Evolutionary conservation across 352 stramenopile species (phyloP).

Genomic region (Globisporangium acanthophoron): DNA sequence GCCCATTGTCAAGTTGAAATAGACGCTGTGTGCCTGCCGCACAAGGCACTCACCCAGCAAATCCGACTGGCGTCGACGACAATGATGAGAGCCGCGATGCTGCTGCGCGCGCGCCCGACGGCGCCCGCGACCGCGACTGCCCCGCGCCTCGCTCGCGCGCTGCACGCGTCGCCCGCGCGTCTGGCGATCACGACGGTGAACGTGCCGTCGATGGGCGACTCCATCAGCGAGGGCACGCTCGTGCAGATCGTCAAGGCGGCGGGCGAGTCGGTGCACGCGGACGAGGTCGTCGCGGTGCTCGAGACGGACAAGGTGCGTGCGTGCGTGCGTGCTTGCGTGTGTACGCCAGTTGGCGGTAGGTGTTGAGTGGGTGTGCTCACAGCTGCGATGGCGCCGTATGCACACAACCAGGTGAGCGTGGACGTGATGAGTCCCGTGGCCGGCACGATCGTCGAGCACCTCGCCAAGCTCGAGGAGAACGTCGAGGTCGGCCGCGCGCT

Average conservation of each 20-base stretch:
- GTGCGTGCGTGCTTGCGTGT: too few species aligned
- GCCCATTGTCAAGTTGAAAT: too few species aligned
- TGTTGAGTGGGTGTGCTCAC: not conserved
- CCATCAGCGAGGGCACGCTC: constrained; percentile 97
- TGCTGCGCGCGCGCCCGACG: not conserved
- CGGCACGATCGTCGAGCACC: constrained; percentile 91
- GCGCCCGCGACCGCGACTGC: too few species aligned
- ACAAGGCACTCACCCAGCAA: too few species aligned
- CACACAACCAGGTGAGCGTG: constrained; percentile 61
- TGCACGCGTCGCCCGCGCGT: constrained; percentile 38
- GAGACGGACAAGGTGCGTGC: constrained; percentile 97
- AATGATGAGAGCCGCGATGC: not conserved
- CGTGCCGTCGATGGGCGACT: constrained; percentile 92
- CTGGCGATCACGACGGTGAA: constrained; percentile 71
- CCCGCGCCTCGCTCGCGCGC: constrained; percentile 12
- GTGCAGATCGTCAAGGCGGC: constrained; percentile 92
- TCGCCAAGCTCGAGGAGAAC: constrained; percentile 94
- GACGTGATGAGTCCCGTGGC: constrained; percentile 88
- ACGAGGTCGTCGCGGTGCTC: constrained; percentile 97
- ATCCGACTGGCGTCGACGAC: not conserved
- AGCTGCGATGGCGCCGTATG: too few species aligned
- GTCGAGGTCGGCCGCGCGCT: constrained; percentile 93
- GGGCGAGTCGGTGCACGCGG: constrained; percentile 91
- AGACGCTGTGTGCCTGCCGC: too few species aligned
- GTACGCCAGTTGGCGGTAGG: too few species aligned